Percentiles rank a stretch among this genome's conserved stretches.
Conservation (phyloP, 148 eudicot species). For the Limonium bicolor region DNA sequence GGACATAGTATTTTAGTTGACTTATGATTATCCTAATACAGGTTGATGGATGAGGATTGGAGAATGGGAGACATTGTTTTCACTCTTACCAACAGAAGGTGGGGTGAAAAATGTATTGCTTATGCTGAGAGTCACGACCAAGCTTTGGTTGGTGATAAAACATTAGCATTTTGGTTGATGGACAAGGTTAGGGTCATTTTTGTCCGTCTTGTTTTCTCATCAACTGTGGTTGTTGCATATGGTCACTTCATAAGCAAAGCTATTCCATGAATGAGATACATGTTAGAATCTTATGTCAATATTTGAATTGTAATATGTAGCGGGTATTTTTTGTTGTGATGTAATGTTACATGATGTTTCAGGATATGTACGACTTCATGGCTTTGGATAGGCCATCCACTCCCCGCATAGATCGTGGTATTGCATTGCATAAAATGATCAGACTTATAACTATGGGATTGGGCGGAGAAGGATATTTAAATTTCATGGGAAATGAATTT, state of each 20-base stretch:
- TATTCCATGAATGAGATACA: too few relatives aligned
- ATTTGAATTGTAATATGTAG: too few relatives aligned
- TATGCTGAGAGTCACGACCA: conserved; percentile 99
- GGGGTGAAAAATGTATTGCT: conserved; percentile 77
- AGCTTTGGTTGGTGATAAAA: conserved; percentile 98
- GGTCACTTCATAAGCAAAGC: too few relatives aligned
- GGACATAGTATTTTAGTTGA: too few relatives aligned
- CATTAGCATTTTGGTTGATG: conserved; percentile 99
- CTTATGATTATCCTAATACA: conserved; percentile 12
- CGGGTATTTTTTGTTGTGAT: too few relatives aligned
- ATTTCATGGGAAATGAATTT: conserved; percentile 99
- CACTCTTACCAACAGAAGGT: conserved; percentile 85
- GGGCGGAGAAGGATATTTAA: conserved; percentile 97
- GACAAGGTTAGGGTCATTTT: conserved; percentile 56
- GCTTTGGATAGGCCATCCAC: conserved; percentile 95
- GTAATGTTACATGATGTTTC: conserved; percentile 11
- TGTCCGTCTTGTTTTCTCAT: not conserved
- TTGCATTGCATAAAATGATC: conserved; percentile 97
- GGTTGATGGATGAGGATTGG: conserved; percentile 95
- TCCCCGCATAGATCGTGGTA: conserved; percentile 90
- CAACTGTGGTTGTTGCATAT: too few relatives aligned
- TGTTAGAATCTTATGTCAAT: too few relatives aligned
- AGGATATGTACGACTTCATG: conserved; percentile 99
- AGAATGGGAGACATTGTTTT: conserved; percentile 73
- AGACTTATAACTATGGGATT: conserved; percentile 92